These are phyloP conservation scores for Teratosphaeriaceae sp. DNA, from an alignment of 2,329 filamentous ascomycete species.

Conservation along the genomic window DNA sequence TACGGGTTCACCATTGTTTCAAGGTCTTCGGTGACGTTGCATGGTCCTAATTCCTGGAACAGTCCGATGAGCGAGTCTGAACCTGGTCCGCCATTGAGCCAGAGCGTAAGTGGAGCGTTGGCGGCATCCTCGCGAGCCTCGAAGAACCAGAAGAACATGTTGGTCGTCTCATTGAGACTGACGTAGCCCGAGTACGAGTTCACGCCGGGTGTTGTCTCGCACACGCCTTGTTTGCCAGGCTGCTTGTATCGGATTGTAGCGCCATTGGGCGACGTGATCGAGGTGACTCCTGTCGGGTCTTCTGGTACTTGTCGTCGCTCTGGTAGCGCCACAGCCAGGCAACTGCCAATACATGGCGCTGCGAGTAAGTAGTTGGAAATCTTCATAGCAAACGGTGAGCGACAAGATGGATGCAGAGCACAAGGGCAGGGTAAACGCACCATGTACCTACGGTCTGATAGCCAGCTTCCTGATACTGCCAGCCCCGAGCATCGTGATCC, in stretches of 20 bases:
- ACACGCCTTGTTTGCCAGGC: conserved; percentile 32
- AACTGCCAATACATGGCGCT: neutral
- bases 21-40: conserved; percentile 46
- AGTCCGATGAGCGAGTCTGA: conserved; percentile 45
- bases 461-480: neutral
- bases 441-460: neutral
- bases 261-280: conserved; percentile 7
- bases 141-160: conserved; percentile 55
- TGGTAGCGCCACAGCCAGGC: neutral
- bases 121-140: conserved; percentile 48
- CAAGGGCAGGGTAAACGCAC: too few species aligned
- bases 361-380: neutral
- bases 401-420: too few species aligned
- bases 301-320: conserved; percentile 7
- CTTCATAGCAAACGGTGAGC: too few species aligned
- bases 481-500: too few species aligned
- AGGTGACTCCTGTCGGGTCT: conserved; percentile 9
- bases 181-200: conserved; percentile 56
- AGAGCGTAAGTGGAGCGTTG: conserved; percentile 51
- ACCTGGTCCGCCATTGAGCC: conserved; percentile 55
- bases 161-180: conserved; percentile 34
- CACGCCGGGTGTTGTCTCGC: conserved; percentile 51
- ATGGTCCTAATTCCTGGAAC: conserved; percentile 49
- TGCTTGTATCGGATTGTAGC: conserved; percentile 7
- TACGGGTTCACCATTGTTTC: conserved; percentile 49